A percentile compares a stretch with the other conserved stretches of the same genome.
phyloP scores from a whole-genome alignment of 2,329 filamentous ascomycete genomes.

The Phymatotrichopsis omnivora region DNA sequence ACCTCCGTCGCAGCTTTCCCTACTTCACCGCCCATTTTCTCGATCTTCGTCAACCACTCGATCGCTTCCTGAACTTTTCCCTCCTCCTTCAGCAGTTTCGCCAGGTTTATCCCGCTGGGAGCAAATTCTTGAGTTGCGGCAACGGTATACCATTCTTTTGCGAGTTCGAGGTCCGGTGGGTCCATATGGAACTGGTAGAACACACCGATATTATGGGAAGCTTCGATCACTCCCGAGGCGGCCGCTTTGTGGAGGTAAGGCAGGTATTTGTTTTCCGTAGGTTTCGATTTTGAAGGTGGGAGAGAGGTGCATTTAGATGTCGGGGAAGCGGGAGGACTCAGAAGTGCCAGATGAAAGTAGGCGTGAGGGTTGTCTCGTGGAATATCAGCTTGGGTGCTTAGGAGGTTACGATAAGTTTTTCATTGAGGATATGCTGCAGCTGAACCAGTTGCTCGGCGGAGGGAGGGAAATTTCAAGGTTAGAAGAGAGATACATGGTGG shows the following conservation, averaged over 20 bases:
- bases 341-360: constrained; percentile 14
- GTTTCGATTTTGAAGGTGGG: too few species aligned
- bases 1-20: constrained; percentile 7
- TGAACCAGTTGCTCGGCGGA: background rate
- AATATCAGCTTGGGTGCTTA: too few species aligned
- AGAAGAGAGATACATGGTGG: background rate
- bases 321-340: background rate
- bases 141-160: constrained; percentile 18
- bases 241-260: constrained; percentile 17
- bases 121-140: constrained; percentile 15
- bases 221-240: constrained; percentile 15
- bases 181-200: constrained; percentile 11
- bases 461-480: background rate
- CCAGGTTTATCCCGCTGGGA: constrained; percentile 14
- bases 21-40: constrained; percentile 2
- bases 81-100: constrained; percentile 6
- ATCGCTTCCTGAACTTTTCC: constrained; percentile 10
- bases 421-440: constrained; percentile 7
- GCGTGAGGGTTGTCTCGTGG: constrained; percentile 17
- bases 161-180: constrained; percentile 5
- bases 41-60: constrained; percentile 14
- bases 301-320: too few species aligned
- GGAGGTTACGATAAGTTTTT: constrained; percentile 4
- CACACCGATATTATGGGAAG: constrained; percentile 15
- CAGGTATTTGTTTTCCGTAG: too few species aligned